Base-by-base conservation (phyloP, 1,139 yeast species). In the Maudiozyma humilis region DNA sequence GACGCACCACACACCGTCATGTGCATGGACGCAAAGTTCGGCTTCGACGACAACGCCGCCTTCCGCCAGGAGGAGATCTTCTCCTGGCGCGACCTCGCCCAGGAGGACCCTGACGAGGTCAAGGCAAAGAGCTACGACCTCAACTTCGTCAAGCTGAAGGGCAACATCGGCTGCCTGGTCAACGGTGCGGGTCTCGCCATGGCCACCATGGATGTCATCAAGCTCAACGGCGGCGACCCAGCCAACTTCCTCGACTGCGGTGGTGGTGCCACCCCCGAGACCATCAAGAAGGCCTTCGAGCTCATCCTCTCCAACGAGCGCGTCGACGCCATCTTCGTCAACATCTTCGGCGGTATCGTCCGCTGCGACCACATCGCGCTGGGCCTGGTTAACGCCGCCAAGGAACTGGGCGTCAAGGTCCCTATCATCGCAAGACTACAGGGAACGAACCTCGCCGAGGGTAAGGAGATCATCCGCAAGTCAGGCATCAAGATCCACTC, bases 181-280 rank as follows among this genome's bases (percentile, higher is more conserved):
- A 91, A 91, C 69, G 99, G 99, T 74, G 99, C 99, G 47, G 99
- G 99, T 70, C 79, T 91, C 64, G 99, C 99, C 62, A 91, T 91
- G 99, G 98, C 99, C 61, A 91, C 99, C 56, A 89, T 91, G 97
- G 99, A 91, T 70, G 94, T 93, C 67, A 87, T 91, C 75, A 89
- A 93, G 75, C 78, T 93, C 62, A 85, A 88, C 73, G 97, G 97
- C 62, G 99, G 99, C 68, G 87, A 81, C 60, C 99, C 99, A 60
- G 99, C 98, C 56, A 91, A 91, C 77, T 91, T 91, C 78, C 79
- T 91, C 68, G 99, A 91, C 74, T 91, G 96, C 71, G 99, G 99
- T 75, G 99, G 99, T 74, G 95, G 96, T 68, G 98, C 99, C 59
- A 91, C 97, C 56, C 96, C 97, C 56, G 84, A 86, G 71, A 89